Evolutionary conservation across 2,329 filamentous ascomycete species (phyloP).

Genomic region (Ophiocordyceps camponoti-leonardi): DNA sequence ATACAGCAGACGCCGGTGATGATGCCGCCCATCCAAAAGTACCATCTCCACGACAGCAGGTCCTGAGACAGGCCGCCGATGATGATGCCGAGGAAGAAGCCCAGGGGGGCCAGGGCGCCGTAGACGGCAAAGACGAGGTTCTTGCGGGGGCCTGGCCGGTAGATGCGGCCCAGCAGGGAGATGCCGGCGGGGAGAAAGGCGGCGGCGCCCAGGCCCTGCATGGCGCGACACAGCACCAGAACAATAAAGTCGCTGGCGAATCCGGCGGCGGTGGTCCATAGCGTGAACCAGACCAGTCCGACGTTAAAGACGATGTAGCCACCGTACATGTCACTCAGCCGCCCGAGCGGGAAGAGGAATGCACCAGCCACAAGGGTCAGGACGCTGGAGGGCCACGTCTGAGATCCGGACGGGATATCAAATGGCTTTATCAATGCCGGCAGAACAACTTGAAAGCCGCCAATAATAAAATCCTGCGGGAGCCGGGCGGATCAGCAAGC

Average conservation of each 20-base stretch:
- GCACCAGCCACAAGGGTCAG: conserved; percentile 39
- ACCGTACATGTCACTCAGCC: conserved; percentile 44
- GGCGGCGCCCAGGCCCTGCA: conserved; percentile 58
- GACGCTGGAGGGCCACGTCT: conserved; percentile 47
- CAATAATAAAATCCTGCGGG: conserved; percentile 28
- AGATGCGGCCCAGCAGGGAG: conserved; percentile 51
- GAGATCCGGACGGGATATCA: conserved; percentile 40
- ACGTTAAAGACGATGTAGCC: conserved; percentile 41
- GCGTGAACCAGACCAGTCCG: conserved; percentile 44
- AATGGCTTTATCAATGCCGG: conserved; percentile 46
- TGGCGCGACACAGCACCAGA: conserved; percentile 55
- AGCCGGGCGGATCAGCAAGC: neutral
- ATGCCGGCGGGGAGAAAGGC: conserved; percentile 52
- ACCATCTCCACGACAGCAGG: conserved; percentile 48
- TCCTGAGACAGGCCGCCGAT: conserved; percentile 46
- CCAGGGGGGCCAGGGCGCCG: conserved; percentile 38
- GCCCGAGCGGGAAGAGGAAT: conserved; percentile 46
- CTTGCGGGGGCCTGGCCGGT: conserved; percentile 54
- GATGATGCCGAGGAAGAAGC: conserved; percentile 50
- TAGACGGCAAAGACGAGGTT: conserved; percentile 48
- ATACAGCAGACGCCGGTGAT: conserved; percentile 39
- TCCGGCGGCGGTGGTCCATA: conserved; percentile 54
- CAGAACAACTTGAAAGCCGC: conserved; percentile 58
- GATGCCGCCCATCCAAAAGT: conserved; percentile 46
- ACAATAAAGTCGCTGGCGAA: conserved; percentile 52